A percentile compares a stretch with the other conserved stretches of the same genome.
phyloP scores from a whole-genome alignment of 768 basidiomycete species.

The Mycena alexandri region DNA sequence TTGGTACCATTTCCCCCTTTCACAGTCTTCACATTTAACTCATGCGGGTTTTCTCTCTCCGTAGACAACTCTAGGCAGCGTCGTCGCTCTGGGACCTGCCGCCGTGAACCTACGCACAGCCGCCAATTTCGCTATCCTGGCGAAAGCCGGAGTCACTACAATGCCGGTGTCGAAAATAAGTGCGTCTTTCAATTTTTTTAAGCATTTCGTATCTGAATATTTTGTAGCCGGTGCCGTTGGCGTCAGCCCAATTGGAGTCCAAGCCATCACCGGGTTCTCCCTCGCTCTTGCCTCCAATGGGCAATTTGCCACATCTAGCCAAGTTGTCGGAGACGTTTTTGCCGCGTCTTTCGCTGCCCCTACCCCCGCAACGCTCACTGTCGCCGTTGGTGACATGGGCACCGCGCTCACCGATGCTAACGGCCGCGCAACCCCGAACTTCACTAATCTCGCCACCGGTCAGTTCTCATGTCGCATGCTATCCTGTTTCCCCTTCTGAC shows the following conservation, averaged over 20 bases:
- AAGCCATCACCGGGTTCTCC: background rate
- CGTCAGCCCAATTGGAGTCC: background rate
- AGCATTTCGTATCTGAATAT: background rate
- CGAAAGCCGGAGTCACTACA: background rate
- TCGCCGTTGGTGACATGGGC: conserved; percentile 4
- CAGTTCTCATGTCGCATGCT: background rate
- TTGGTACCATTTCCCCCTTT: too few relatives aligned
- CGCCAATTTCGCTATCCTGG: conserved; percentile 1
- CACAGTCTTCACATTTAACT: too few relatives aligned
- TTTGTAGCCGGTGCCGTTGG: background rate
- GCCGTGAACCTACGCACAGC: conserved; percentile 6
- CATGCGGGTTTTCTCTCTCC: too few relatives aligned
- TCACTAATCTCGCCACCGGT: background rate
- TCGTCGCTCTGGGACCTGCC: conserved; percentile 6
- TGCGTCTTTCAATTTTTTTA: background rate
- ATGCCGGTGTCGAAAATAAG: background rate
- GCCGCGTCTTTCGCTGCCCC: background rate
- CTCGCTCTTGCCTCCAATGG: background rate
- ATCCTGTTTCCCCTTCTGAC: too few relatives aligned
- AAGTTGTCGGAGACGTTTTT: conserved; percentile 2
- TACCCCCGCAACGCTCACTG: conserved; percentile 7
- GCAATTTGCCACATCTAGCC: conserved; percentile 2
- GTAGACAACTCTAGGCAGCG: too few relatives aligned
- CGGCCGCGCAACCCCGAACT: conserved; percentile 3
- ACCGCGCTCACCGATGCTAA: conserved; percentile 4